Percentiles rank a stretch among this genome's conserved stretches.
phyloP scores from a whole-genome alignment of 805 yeast species.

The Kodamaea leandrae region DNA sequence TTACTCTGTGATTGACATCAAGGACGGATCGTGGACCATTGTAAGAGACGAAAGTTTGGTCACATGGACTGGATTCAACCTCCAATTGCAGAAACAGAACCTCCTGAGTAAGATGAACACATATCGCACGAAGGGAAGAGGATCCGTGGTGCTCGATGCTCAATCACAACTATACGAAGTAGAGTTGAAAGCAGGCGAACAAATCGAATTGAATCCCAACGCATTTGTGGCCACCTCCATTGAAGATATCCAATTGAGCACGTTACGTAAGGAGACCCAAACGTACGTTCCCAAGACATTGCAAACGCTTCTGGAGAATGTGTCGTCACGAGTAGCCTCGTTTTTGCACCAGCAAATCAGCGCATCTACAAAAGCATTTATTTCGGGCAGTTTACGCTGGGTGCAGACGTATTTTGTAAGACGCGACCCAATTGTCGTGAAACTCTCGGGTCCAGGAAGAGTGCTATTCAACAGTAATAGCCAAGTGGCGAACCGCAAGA shows the following conservation, averaged over 20 bases:
- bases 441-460: constrained; percentile 27
- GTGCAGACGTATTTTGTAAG: not conserved
- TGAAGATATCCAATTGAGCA: not conserved
- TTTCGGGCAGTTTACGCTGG: not conserved
- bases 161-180: constrained; percentile 40
- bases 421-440: constrained; percentile 17
- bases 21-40: constrained; percentile 38
- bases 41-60: constrained; percentile 34
- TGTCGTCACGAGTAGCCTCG: not conserved
- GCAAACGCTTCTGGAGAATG: no score
- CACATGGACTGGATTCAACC: constrained; percentile 48
- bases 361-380: not conserved
- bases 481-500: constrained; percentile 7
- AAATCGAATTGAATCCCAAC: constrained; percentile 36
- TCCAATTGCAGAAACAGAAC: constrained; percentile 20
- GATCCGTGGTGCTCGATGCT: constrained; percentile 39
- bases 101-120: constrained; percentile 22
- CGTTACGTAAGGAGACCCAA: not conserved
- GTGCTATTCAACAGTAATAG: constrained; percentile 22
- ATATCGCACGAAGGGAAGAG: constrained; percentile 35
- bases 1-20: constrained; percentile 36
- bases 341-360: not conserved
- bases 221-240: constrained; percentile 34
- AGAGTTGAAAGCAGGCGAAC: constrained; percentile 33
- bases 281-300: not conserved